Percentiles rank a stretch among this genome's conserved stretches.
Conservation (phyloP, 1,284 basidiomycete genomes). For the Irpex lacteus region DNA sequence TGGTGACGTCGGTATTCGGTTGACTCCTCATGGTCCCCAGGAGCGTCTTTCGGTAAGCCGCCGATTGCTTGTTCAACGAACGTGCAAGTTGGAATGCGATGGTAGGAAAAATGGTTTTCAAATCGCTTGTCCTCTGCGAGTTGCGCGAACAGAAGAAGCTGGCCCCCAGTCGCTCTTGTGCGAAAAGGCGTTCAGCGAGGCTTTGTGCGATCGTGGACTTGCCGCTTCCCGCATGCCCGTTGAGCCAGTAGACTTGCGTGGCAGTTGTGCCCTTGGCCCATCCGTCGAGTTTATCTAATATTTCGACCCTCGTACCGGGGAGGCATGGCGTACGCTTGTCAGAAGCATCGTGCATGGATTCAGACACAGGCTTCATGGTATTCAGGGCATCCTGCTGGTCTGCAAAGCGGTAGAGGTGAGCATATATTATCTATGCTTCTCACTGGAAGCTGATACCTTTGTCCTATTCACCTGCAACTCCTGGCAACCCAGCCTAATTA, state of each 20-base stretch:
- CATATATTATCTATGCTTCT: too few species aligned
- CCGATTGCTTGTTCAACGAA: not conserved
- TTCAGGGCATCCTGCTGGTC: too few species aligned
- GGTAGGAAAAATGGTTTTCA: slow-evolving; percentile 22
- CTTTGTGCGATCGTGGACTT: slow-evolving; percentile 19
- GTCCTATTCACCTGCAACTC: too few species aligned
- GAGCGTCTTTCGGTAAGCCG: not conserved
- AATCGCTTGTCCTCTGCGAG: slow-evolving; percentile 11
- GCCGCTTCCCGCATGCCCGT: slow-evolving; percentile 16
- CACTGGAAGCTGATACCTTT: too few species aligned
- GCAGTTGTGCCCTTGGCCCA: not conserved
- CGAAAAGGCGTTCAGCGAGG: not conserved
- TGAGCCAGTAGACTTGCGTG: slow-evolving; percentile 12
- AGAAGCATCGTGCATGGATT: too few species aligned
- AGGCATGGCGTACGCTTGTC: not conserved
- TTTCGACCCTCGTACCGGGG: not conserved
- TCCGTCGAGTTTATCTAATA: not conserved
- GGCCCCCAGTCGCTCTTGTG: slow-evolving; percentile 17
- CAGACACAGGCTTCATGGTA: too few species aligned
- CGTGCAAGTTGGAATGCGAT: slow-evolving; percentile 24
- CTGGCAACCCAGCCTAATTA: too few species aligned
- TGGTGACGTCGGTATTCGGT: not conserved
- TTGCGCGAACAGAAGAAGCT: slow-evolving; percentile 25
- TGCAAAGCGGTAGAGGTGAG: too few species aligned
- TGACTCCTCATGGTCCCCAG: not conserved